Evolutionary conservation across 2,329 filamentous ascomycete genomes (phyloP), one percentile per base, ranked within the genome.

Genomic region (Penicillium sp.): DNA sequence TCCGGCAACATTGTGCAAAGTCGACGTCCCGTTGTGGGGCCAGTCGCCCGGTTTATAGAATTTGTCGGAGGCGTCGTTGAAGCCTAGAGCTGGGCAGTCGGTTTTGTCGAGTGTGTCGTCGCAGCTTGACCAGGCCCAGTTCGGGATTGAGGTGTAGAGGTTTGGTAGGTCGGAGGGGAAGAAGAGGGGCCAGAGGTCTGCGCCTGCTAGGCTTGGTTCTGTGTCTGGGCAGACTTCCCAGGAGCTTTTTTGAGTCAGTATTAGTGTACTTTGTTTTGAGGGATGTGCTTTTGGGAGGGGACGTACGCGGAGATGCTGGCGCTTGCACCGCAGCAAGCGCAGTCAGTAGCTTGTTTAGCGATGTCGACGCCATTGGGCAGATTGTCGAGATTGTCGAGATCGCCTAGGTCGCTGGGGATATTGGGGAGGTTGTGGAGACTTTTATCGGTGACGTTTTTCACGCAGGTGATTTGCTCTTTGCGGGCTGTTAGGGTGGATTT

Each of bases 321-420:
- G 24, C 72, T 74, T 16, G 69, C 66, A 11, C 63, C 67, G 34
- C 73, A 75, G 56, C 72, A 75, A 7, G 64, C 61, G 19, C 72
- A 75, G 3, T 65, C 67, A 18, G 66, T 59, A 1, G 69, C 61
- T 40, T 59, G 58, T 3, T 55, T 50, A 10, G 67, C 63, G 18
- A 65, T 60, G 13, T 58, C 56, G 2, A 61, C 57, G 5, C 59
- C 58, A 39, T 66, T 63, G 10, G 54, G 59, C 1, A 68, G 58
- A n/a, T 60, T n/a, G n/a, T 54, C 2, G 54, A 50, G 3, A n/a
- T n/a, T n/a, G n/a, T n/a, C n/a, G n/a, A 63, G 48, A 21, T 64
- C 46, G 7, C 44, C 33, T 18, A 52, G 33, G 13, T 50, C 34
- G 19, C n/a, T 53, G 9, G 56, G 34, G 10, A 57, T 46, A 5